A percentile compares a stretch with the other conserved stretches of the same genome.
phyloP scores from a whole-genome alignment of 2,329 filamentous ascomycete species.

The Mollisia scopiformis region DNA sequence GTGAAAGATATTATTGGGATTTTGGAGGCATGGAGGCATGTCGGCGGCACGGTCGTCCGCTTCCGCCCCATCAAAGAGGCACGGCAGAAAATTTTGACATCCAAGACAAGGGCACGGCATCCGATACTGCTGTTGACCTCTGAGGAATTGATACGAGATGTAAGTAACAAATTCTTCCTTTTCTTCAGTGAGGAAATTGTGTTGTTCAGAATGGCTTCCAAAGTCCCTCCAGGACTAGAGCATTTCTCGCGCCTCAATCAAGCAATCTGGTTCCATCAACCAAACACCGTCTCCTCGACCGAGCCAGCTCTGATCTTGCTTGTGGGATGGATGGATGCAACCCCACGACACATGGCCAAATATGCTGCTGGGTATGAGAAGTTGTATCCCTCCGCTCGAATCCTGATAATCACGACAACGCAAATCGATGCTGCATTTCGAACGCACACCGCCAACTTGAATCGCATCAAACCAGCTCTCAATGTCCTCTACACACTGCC shows the following conservation, averaged over 20 bases:
- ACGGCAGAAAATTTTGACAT: neutral
- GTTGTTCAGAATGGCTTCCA: neutral
- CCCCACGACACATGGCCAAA: conserved; percentile 46
- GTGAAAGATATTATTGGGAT: too few species aligned
- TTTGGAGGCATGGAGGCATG: too few species aligned
- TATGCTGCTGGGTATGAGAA: conserved; percentile 48
- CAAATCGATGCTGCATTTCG: conserved; percentile 47
- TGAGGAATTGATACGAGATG: neutral
- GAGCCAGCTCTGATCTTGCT: conserved; percentile 46
- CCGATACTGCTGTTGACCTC: neutral
- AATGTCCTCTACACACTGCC: conserved; percentile 36
- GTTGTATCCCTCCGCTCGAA: conserved; percentile 46
- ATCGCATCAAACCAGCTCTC: conserved; percentile 44
- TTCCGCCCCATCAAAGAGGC: neutral
- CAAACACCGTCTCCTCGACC: conserved; percentile 21
- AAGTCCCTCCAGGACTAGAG: conserved; percentile 7
- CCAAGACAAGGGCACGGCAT: neutral
- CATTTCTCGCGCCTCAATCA: conserved; percentile 42
- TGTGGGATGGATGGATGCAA: conserved; percentile 51
- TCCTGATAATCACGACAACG: conserved; percentile 53
- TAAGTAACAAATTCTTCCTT: neutral
- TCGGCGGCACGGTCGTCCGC: neutral
- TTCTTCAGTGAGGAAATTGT: neutral
- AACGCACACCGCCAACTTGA: conserved; percentile 37
- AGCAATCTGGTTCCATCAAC: conserved; percentile 43